Evolutionary conservation across 2,329 filamentous ascomycete species (phyloP).

Genomic region (Penicillium sp.): DNA sequence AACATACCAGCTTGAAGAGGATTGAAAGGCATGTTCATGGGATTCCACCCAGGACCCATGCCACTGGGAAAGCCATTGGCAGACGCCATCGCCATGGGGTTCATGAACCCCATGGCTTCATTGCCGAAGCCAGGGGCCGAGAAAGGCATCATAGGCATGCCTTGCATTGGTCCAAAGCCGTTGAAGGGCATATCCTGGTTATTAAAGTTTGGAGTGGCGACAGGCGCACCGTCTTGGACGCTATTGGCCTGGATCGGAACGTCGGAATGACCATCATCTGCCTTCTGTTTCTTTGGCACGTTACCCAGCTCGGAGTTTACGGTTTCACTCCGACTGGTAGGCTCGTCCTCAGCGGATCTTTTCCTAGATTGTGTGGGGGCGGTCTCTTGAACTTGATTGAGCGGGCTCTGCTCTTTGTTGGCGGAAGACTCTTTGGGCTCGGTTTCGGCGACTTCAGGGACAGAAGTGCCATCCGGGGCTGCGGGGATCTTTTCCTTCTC

Average conservation of each 20-base stretch:
- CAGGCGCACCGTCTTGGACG: constrained; percentile 13
- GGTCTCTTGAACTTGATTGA: constrained; percentile 27
- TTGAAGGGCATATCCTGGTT: constrained; percentile 32
- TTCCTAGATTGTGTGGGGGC: constrained; percentile 55
- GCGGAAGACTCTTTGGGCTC: constrained; percentile 8
- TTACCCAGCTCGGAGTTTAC: constrained; percentile 32
- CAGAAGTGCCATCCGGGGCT: constrained; percentile 19
- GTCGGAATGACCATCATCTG: constrained; percentile 29
- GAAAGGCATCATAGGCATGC: constrained; percentile 29
- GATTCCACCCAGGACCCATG: constrained; percentile 34
- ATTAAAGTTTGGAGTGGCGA: constrained; percentile 23
- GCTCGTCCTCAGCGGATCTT: constrained; percentile 66
- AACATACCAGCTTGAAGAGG: constrained; percentile 31
- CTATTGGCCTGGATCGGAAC: constrained; percentile 8
- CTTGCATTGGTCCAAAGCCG: constrained; percentile 27
- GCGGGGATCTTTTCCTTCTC: constrained; percentile 34
- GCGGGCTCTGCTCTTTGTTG: constrained; percentile 22
- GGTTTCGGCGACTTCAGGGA: constrained; percentile 11
- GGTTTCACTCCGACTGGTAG: constrained; percentile 38
- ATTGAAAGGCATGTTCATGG: constrained; percentile 41
- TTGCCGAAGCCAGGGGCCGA: constrained; percentile 27
- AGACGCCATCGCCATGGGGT: constrained; percentile 33
- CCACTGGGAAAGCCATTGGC: constrained; percentile 26
- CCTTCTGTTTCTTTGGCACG: constrained; percentile 38
- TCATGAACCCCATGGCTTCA: constrained; percentile 31